A percentile compares a stretch with the other conserved stretches of the same genome.
These are phyloP conservation scores for Mycena rebaudengoi DNA, from an alignment of 768 basidiomycete genomes.

Conservation along the genomic window DNA sequence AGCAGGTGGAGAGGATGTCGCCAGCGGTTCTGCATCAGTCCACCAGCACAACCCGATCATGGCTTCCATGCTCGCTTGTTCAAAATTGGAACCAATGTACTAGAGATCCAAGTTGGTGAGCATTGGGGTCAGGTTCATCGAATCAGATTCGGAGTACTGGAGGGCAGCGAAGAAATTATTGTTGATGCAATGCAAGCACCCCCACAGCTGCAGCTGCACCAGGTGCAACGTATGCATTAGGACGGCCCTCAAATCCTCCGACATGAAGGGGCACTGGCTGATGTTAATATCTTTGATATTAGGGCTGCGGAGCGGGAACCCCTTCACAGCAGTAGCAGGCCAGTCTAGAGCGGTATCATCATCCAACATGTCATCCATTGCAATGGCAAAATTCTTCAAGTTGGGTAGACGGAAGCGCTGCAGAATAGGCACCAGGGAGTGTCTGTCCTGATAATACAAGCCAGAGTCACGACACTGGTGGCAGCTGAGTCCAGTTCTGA, in stretches of 20 bases:
- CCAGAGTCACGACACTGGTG: conserved; percentile 1
- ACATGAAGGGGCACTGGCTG: conserved; percentile 21
- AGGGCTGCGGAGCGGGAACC: conserved; percentile 17
- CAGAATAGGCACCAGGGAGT: conserved; percentile 18
- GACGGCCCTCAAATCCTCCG: conserved; percentile 19
- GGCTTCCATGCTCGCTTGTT: conserved; percentile 10
- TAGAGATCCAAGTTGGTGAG: conserved; percentile 19
- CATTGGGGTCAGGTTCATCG: conserved; percentile 1
- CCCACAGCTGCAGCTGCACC: conserved; percentile 11
- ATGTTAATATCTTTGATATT: conserved; percentile 16
- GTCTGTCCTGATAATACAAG: conserved; percentile 12
- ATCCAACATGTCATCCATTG: conserved; percentile 15
- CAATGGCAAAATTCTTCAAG: conserved; percentile 11
- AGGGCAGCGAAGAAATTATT: conserved; percentile 8
- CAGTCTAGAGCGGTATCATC: conserved; percentile 20
- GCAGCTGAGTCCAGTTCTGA: conserved; percentile 1
- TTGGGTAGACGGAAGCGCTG: conserved; percentile 15
- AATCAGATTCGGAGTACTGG: conserved; percentile 2
- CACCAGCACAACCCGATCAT: conserved; percentile 24
- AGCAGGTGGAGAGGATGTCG: conserved; percentile 10
- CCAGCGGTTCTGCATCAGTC: conserved; percentile 12
- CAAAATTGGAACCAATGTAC: conserved; percentile 17
- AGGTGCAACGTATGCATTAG: conserved; percentile 4
- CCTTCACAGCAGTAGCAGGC: conserved; percentile 11
- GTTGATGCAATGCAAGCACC: conserved; percentile 22